Evolutionary conservation across 176 grass and related monocot genomes (phyloP).

Genomic region (Areca catechu): DNA sequence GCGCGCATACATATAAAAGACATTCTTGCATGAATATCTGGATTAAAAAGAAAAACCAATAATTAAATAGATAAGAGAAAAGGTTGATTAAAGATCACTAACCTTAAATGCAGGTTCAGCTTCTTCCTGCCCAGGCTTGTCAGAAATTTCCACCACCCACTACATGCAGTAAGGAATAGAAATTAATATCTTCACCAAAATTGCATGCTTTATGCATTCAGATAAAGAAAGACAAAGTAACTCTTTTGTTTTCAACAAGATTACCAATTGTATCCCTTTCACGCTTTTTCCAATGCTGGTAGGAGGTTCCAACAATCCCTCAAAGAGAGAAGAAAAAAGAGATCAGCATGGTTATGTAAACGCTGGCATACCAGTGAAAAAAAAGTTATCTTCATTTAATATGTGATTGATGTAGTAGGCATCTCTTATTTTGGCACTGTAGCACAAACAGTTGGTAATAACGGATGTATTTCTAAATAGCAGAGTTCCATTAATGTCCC

Average conservation of each 20-base stretch:
- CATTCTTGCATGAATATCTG: too few relatives aligned
- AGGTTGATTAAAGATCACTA: slow-evolving; percentile 3
- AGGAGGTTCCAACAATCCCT: slow-evolving; percentile 68
- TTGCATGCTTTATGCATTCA: too few relatives aligned
- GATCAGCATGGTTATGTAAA: slow-evolving; percentile 35
- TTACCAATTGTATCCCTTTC: slow-evolving; percentile 75
- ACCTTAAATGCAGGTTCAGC: slow-evolving; percentile 91
- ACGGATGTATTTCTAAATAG: too few relatives aligned
- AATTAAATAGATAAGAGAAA: too few relatives aligned
- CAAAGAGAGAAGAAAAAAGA: slow-evolving; percentile 77
- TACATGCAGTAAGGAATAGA: slow-evolving; percentile 26
- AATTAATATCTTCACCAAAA: slow-evolving; percentile 5
- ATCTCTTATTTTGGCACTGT: too few relatives aligned
- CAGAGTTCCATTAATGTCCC: too few relatives aligned
- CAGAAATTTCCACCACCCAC: slow-evolving; percentile 97
- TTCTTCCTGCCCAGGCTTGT: slow-evolving; percentile 76
- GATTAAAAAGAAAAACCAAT: too few relatives aligned
- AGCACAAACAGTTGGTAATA: too few relatives aligned
- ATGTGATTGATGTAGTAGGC: too few relatives aligned
- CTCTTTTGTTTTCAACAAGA: slow-evolving; percentile 10
- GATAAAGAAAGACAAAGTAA: background rate
- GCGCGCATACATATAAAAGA: too few relatives aligned
- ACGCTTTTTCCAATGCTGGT: slow-evolving; percentile 98
- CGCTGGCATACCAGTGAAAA: slow-evolving; percentile 1
- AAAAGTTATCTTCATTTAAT: too few relatives aligned